Base-by-base conservation (phyloP, 768 basidiomycete genomes). In the Dioszegia hungarica region DNA sequence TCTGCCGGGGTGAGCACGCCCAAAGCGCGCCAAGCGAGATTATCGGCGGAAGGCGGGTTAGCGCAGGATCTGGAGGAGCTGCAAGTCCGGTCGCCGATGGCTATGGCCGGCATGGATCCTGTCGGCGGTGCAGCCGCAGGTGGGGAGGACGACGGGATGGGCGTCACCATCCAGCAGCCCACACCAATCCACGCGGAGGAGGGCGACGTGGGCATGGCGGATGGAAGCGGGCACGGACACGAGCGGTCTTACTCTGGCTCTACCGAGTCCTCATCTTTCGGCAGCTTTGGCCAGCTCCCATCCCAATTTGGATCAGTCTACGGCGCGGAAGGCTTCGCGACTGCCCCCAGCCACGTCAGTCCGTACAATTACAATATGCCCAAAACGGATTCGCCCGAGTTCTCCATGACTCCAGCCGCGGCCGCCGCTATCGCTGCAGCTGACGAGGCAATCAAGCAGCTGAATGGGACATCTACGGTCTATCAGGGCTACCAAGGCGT, bases 381-480 rank as follows among this genome's bases (percentile, higher is more conserved):
- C 17, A 49, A 54, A 19, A 39, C 43, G 15, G 57, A 43, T 41
- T 54, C 56, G 3, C 41, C 24, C 12, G 61, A 61, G n/a, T 46
- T 63, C 8, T 46, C 59, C 8, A 39, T 70, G 24, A 59, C 60
- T 3, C 54, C 62, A 8, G 31, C 58, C 25, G 64, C 64, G 33
- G 64, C 64, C 5, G 64, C 61, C n/a, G 64, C 54, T 9, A 46
- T 72, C 9, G 66, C 70, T 12, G 56, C 59, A n/a, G 67, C 70
- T 0, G 70, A 72, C 34, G 70, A 68, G 49, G 64, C 64, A 1
- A 59, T 72, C 31, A 63, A 61, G 54, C 54, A 59, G 29, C 45
- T 72, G 12, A 72, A 72, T 34, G 67, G 67, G 9, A 72, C 70
- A 10, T 44, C 64, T 2, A 62, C 64, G 2, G 57, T 72, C n/a